Evolutionary conservation across 345 rosid species (phyloP), one percentile per base, ranked within the genome.

Genomic region (Aurinia saxatilis): DNA sequence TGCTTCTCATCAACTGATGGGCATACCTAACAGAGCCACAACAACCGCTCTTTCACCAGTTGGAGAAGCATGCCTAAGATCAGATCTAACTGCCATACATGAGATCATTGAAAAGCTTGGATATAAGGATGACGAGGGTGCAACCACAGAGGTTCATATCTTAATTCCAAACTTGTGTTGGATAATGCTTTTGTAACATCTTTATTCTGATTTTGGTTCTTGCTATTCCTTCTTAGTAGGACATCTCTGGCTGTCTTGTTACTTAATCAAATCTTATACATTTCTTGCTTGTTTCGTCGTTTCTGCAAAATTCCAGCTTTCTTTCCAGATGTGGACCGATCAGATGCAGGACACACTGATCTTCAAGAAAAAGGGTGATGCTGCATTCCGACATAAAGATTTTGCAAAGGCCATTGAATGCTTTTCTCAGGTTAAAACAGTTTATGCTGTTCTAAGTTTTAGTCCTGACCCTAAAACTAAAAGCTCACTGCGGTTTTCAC

Each of bases 301-400:
- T 45, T 42, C 12, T 37, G 48, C 16, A 13, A 51, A 15, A 36
- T 9, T 67, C 58, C 84, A 90, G 95, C 93, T 90, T 39, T 87
- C 97, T 10, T 90, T 90, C 80, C 95, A 87, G 65, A 87, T 90
- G 90, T 87, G 93, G 97, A 90, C 93, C 11, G 77, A 91, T 68
- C 87, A 91, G 71, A 87, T 87, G 93, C 84, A 82, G 68, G 95
- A 87, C 63, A 85, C 88, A 11, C 30, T 85, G 41, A 80, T 74
- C 45, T 76, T 78, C 5, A 85, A 85, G 87, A 91, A 90, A 73
- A 84, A 76, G 70, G 93, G 95, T 0, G 95, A 90, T 73, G 70
- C 65, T 60, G 86, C 95, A 62, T 90, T 90, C 68, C 81, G 81
- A 73, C 84, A 84, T 68, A 90, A 80, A 59, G 84, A 85, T 39